Conservation (phyloP, 768 basidiomycete species). For the Naganishia randhawae region DNA sequence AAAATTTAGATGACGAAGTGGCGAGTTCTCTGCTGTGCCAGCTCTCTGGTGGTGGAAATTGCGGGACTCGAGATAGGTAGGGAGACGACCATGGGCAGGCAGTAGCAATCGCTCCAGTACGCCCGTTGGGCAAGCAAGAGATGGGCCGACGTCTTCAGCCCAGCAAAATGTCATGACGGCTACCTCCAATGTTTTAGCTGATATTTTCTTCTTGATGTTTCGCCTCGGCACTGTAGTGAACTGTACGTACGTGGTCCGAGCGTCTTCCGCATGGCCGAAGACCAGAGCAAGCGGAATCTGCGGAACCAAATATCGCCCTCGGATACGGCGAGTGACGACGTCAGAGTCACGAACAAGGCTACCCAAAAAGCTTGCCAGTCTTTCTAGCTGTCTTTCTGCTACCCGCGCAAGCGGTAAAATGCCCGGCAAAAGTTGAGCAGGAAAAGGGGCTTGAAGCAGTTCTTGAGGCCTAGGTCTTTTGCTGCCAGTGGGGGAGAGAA, state of each 20-base stretch:
- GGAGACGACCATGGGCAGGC: not conserved
- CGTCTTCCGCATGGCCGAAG: not conserved
- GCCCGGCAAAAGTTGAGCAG: too few species aligned
- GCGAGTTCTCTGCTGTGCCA: not conserved
- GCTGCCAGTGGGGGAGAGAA: too few species aligned
- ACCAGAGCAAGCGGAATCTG: not conserved
- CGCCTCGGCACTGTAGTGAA: not conserved
- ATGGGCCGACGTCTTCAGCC: not conserved
- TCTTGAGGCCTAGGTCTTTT: too few species aligned
- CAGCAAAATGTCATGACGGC: not conserved
- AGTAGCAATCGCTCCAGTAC: not conserved
- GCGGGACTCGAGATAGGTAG: not conserved
- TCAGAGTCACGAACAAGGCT: too few species aligned
- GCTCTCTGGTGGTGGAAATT: not conserved
- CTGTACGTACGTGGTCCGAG: not conserved
- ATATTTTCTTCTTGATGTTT: conserved; percentile 6
- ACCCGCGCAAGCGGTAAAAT: too few species aligned
- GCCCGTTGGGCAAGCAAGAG: not conserved
- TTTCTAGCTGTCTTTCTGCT: too few species aligned
- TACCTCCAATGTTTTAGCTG: not conserved
- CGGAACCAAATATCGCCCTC: not conserved
- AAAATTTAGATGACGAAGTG: conserved; percentile 11
- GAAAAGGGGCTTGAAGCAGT: too few species aligned
- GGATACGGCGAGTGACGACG: too few species aligned
- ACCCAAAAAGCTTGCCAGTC: too few species aligned